phyloP scores from a whole-genome alignment of 2,329 filamentous ascomycete genomes.

The Rhynchosporium secalis region DNA sequence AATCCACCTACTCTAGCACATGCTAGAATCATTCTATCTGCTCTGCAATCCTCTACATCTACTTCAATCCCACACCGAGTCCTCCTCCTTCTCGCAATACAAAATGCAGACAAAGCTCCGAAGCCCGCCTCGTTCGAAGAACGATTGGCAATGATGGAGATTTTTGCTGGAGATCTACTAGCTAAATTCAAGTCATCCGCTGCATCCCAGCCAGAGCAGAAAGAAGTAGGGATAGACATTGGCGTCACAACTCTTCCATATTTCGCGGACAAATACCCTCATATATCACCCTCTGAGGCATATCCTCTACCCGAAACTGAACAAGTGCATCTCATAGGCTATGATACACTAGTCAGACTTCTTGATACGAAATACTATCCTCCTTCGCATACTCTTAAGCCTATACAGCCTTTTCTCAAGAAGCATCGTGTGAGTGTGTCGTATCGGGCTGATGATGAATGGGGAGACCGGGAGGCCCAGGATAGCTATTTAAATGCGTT shows the following conservation, averaged over 20 bases:
- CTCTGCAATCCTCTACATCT: constrained; percentile 36
- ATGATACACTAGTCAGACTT: constrained; percentile 73
- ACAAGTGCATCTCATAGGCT: constrained; percentile 72
- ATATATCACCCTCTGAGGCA: constrained; percentile 51
- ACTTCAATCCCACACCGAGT: constrained; percentile 44
- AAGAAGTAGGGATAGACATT: constrained; percentile 52
- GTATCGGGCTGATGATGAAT: constrained; percentile 60
- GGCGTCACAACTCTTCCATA: constrained; percentile 71
- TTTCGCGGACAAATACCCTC: constrained; percentile 69
- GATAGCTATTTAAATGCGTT: constrained; percentile 54
- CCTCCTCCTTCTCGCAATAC: constrained; percentile 59
- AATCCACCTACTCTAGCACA: constrained; percentile 67
- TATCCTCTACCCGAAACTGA: constrained; percentile 41
- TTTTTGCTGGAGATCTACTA: constrained; percentile 61
- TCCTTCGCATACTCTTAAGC: constrained; percentile 50
- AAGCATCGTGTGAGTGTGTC: constrained; percentile 63
- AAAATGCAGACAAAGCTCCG: constrained; percentile 66
- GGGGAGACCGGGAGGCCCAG: constrained; percentile 59
- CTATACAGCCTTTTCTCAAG: constrained; percentile 63
- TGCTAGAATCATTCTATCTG: constrained; percentile 55
- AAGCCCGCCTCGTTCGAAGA: constrained; percentile 68
- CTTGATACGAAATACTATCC: constrained; percentile 72
- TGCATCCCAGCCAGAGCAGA: not conserved
- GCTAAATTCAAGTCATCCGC: constrained; percentile 29
- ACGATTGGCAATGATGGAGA: constrained; percentile 69